phyloP scores from a whole-genome alignment of 2,329 filamentous ascomycete species.

The Diaporthe sp. region DNA sequence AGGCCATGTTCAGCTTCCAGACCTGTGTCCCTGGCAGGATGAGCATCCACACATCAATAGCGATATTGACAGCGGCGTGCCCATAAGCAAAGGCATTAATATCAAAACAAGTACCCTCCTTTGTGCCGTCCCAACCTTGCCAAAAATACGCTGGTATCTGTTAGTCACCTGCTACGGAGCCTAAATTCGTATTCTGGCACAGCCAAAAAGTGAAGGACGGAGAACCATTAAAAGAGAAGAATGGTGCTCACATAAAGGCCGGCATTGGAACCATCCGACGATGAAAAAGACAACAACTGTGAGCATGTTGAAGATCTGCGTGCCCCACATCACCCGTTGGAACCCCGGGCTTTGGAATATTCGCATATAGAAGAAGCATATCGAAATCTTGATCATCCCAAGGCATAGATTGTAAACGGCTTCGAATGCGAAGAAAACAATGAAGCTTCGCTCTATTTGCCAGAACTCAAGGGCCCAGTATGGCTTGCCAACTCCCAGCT shows the following conservation, averaged over 20 bases:
- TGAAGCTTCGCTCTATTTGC: conserved; percentile 30
- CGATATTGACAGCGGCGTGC: conserved; percentile 52
- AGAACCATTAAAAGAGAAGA: too few species aligned
- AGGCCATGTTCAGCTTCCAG: conserved; percentile 50
- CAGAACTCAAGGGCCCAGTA: conserved; percentile 40
- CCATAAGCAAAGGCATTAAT: conserved; percentile 37
- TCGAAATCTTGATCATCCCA: conserved; percentile 26
- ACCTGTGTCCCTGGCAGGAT: conserved; percentile 51
- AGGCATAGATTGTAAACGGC: not conserved
- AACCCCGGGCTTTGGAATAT: not conserved
- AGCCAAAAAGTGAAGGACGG: too few species aligned
- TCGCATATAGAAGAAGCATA: conserved; percentile 23
- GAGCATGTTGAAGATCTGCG: not conserved
- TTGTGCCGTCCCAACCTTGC: not conserved
- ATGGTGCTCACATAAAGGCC: too few species aligned
- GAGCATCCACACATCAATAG: conserved; percentile 52
- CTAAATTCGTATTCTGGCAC: too few species aligned
- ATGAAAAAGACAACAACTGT: not conserved
- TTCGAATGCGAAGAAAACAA: conserved; percentile 17
- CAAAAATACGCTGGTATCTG: too few species aligned
- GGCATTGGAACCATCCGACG: not conserved
- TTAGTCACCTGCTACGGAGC: too few species aligned
- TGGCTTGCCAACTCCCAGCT: not conserved
- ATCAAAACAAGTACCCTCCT: conserved; percentile 1
- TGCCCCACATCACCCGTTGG: not conserved